Evolutionary conservation across 1,139 yeast genomes (phyloP), one percentile per base, ranked within the genome.

Genomic region (Hansenula sp.): DNA sequence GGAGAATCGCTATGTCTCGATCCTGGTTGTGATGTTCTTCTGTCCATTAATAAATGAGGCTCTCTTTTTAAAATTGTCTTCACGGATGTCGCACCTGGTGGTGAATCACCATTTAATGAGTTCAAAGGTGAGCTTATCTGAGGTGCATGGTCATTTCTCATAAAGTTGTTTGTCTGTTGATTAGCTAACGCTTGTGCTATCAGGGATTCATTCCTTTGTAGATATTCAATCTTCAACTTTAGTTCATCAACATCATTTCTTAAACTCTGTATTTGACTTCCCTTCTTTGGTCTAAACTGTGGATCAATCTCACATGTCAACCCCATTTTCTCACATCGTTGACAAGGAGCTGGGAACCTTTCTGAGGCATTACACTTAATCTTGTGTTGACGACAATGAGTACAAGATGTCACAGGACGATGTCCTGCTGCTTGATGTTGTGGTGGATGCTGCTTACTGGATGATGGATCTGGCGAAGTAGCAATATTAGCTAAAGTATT

Each of bases 311-410:
- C 90, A 66, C 97, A 90, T 45, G 74, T 75, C 32, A 89, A 69
- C 2, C 79, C 82, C 86, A 85, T 83, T 55, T 83, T 71, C 37
- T 79, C 82, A 62, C 97, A 90, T 44, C 96, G 65, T 26, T 82
- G 75, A 60, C 97, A 90, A 0, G 96, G 87, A 13, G 71, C 70
- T 2, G 97, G 97, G 52, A 76, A 84, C 46, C 82, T 79, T 21
- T 85, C 92, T 4, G 87, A 76, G 0, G 97, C 97, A 57, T 90
- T 87, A 64, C 97, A 90, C 56, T 84, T 85, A 63, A 89, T 88
- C 62, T 90, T 90, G 59, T 89, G 97, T 59, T 90, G 97, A 40
- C 97, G 79, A 59, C 97, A 90, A 56, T 88, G 94, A 0, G 96
- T 86, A 58, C 97, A 90, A 3, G 95, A 84, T 0, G 96, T 85